Evolutionary conservation across 495 filamentous ascomycete species (phyloP).

Genomic region (Annulohypoxylon stygium): DNA sequence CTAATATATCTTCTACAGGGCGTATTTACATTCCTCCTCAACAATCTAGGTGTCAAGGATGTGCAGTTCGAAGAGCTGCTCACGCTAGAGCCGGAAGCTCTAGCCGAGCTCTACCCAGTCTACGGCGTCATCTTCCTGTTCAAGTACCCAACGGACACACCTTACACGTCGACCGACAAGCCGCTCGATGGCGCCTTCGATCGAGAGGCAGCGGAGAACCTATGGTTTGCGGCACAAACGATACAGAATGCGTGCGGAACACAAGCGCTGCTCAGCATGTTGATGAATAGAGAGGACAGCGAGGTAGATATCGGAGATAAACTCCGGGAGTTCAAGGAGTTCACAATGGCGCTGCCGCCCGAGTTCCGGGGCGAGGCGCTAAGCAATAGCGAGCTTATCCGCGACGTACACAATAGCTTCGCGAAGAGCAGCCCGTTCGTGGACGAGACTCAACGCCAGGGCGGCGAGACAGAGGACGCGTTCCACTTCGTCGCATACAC

Average conservation of each 20-base stretch:
- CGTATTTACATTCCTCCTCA: slow-evolving; percentile 94
- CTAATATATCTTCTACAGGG: slow-evolving; percentile 68
- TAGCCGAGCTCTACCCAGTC: slow-evolving; percentile 82
- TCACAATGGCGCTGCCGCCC: slow-evolving; percentile 87
- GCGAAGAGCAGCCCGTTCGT: slow-evolving; percentile 88
- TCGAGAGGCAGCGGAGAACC: slow-evolving; percentile 72
- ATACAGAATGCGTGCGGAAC: slow-evolving; percentile 99
- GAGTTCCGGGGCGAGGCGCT: slow-evolving; percentile 75
- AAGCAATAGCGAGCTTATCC: slow-evolving; percentile 81
- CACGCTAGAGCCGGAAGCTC: slow-evolving; percentile 83
- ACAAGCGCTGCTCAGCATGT: slow-evolving; percentile 91
- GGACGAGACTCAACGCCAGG: slow-evolving; percentile 81
- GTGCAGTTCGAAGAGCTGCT: slow-evolving; percentile 98
- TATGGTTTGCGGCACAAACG: slow-evolving; percentile 97
- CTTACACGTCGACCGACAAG: slow-evolving; percentile 67
- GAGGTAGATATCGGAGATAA: slow-evolving; percentile 68
- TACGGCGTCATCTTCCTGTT: slow-evolving; percentile 99
- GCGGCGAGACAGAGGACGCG: slow-evolving; percentile 77
- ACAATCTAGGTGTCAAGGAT: slow-evolving; percentile 90
- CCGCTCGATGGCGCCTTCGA: slow-evolving; percentile 87
- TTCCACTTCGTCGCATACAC: slow-evolving; percentile 99
- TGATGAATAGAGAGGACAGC: slow-evolving; percentile 81
- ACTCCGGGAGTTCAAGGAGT: slow-evolving; percentile 87
- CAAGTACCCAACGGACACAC: slow-evolving; percentile 88
- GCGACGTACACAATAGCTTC: slow-evolving; percentile 94